Evolutionary conservation across 2,329 filamentous ascomycete species (phyloP).

Genomic region (Diplodia seriata): DNA sequence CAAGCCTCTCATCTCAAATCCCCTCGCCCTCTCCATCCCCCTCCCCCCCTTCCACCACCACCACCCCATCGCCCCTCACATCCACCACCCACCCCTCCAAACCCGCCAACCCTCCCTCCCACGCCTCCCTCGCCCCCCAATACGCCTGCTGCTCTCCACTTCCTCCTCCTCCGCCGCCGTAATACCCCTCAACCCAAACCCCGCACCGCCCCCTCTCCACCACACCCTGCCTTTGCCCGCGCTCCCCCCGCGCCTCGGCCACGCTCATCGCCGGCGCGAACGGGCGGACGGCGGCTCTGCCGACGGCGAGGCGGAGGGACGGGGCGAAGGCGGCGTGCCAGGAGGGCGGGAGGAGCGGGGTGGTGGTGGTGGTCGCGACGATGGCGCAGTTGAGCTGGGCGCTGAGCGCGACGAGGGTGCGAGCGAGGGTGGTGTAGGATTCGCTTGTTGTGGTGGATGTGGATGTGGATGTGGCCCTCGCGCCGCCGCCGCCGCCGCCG

Average conservation of each 20-base stretch:
- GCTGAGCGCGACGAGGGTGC: conserved; percentile 22
- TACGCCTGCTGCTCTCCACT: neutral
- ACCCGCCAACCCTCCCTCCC: neutral
- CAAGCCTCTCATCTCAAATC: too few relatives aligned
- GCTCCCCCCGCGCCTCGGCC: neutral
- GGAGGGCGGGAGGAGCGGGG: neutral
- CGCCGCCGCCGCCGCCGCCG: too few relatives aligned
- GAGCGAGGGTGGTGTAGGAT: conserved; percentile 35
- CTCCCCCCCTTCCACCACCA: neutral
- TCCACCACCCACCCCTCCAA: neutral
- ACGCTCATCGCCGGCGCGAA: conserved; percentile 12
- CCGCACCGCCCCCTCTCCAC: neutral
- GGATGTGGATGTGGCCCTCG: too few relatives aligned
- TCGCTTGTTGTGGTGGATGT: conserved; percentile 20
- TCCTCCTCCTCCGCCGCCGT: neutral
- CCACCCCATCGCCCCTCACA: neutral
- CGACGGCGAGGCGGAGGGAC: neutral
- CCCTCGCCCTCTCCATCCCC: neutral
- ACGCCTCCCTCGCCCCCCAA: neutral
- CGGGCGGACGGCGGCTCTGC: neutral
- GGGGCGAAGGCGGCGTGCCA: neutral
- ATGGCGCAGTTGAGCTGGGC: conserved; percentile 19
- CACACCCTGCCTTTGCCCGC: neutral
- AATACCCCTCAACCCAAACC: neutral
- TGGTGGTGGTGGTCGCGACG: conserved; percentile 18